Conservation (phyloP, 129 eudicot species). For the Pseudognaphalium luteoalbum region DNA sequence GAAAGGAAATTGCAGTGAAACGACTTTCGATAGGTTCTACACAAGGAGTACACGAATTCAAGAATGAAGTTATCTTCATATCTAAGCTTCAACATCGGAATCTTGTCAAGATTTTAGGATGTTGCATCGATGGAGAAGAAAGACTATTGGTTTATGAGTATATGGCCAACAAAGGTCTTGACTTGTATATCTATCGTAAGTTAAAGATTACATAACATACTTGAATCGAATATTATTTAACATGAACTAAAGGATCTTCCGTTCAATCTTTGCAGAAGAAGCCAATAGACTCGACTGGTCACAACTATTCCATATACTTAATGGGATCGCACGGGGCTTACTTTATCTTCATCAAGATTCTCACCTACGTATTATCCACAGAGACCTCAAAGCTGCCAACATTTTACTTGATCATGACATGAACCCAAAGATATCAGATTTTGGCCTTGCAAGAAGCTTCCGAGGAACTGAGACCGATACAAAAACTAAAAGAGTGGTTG, state of each 20-base stretch:
- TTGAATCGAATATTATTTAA: too few relatives aligned
- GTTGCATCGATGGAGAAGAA: conserved; percentile 55
- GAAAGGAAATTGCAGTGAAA: conserved; percentile 60
- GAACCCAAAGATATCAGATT: conserved; percentile 53
- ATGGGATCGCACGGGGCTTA: conserved; percentile 51
- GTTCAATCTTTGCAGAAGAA: conserved; percentile 19
- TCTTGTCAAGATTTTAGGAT: conserved; percentile 62
- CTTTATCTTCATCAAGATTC: conserved; percentile 60
- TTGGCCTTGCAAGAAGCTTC: conserved; percentile 51
- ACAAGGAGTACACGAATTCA: conserved; percentile 54
- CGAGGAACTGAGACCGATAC: conserved; percentile 31
- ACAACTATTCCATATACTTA: conserved; percentile 32
- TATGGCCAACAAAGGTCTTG: conserved; percentile 39
- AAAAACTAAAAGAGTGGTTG: conserved; percentile 44
- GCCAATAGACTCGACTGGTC: conserved; percentile 35
- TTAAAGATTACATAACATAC: not conserved
- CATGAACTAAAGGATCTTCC: not conserved
- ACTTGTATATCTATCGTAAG: conserved; percentile 21
- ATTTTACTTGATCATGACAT: conserved; percentile 44
- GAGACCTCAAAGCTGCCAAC: too few relatives aligned
- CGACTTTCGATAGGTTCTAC: conserved; percentile 44
- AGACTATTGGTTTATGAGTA: conserved; percentile 51
- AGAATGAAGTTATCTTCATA: conserved; percentile 50
- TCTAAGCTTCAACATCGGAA: conserved; percentile 65
- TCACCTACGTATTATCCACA: conserved; percentile 39